Evolutionary conservation across 345 rosid genomes (phyloP), one percentile per base, ranked within the genome.

Genomic region (Sonneratia caseolaris): DNA sequence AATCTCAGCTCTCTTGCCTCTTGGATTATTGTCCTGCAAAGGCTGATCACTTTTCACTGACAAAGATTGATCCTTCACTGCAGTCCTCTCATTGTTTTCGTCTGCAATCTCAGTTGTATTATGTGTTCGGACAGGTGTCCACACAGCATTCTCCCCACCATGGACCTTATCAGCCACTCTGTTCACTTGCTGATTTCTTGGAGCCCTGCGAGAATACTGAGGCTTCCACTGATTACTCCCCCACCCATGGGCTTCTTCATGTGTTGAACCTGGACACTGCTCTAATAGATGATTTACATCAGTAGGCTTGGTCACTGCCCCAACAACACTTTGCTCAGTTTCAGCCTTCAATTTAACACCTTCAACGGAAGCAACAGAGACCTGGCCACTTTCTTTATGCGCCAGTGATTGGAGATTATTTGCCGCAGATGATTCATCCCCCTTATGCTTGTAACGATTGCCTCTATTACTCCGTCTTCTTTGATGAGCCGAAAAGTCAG

Each of bases 51-150:
- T 89, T 81, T 83, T 88, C 32, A 76, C 53, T 16, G 84, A 75
- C 35, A 83, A 73, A 74, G 68, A 66, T 59, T 75, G 78, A 69
- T 42, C 72, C 76, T 86, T 96, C 77, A 61, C 81, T 42, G 49
- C 70, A 36, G 70, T 19, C 73, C 77, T 82, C 82, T 80, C 86
- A 76, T 67, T 75, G 68, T 71, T 82, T 74, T 81, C 90, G 78
- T 74, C 91, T 62, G 79, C 57, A 73, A 70, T 82, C 80, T 88
- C 96, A 76, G 76, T 68, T 81, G 82, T 92, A 77, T 74, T 86
- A 64, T 84, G 91, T 57, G 91, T 75, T 68, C 84, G 83, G 49
- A 90, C 81, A 35, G 98, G 99, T 68, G 98, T 96, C 99, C 99
- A 96, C 24, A 88, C 51, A 80, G 84, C 94, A 80, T 89, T 78